Conservation (phyloP, 192 early-diverging fungal species). For the Gonapodya sp. region DNA sequence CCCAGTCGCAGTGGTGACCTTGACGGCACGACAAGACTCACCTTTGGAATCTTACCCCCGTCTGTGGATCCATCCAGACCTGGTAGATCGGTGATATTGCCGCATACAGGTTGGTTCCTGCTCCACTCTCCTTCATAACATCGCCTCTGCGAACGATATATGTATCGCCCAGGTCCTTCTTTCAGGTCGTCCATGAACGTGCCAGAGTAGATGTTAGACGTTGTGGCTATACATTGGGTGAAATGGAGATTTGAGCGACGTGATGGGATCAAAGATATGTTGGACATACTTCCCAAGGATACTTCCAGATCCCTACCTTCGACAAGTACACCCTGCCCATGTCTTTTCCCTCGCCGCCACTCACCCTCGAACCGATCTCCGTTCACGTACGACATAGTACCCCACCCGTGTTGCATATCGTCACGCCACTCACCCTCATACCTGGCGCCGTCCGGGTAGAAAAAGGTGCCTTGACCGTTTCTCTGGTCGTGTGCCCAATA, state of each 20-base stretch:
- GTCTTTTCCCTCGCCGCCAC: conserved; percentile 43
- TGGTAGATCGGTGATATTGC: conserved; percentile 34
- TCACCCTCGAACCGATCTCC: conserved; percentile 43
- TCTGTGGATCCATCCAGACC: neutral
- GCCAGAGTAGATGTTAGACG: conserved; percentile 33
- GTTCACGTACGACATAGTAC: conserved; percentile 24
- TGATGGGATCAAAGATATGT: no score
- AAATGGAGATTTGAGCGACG: no score
- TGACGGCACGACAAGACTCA: neutral
- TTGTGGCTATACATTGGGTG: neutral
- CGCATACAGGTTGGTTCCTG: conserved; percentile 42
- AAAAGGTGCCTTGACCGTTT: conserved; percentile 42
- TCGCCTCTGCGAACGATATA: conserved; percentile 43
- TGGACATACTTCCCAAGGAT: no score
- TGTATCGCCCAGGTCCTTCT: conserved; percentile 50
- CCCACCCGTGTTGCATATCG: conserved; percentile 39
- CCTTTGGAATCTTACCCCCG: neutral
- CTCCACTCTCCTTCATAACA: conserved; percentile 51
- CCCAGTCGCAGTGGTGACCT: neutral
- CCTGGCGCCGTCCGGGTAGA: conserved; percentile 19
- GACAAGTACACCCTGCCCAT: conserved; percentile 47
- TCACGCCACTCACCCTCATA: conserved; percentile 50
- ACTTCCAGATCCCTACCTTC: conserved; percentile 20
- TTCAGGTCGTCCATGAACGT: conserved; percentile 49
- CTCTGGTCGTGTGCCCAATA: conserved; percentile 39